Conservation (phyloP, 257 asterid species). For the Handroanthus guayacan region DNA sequence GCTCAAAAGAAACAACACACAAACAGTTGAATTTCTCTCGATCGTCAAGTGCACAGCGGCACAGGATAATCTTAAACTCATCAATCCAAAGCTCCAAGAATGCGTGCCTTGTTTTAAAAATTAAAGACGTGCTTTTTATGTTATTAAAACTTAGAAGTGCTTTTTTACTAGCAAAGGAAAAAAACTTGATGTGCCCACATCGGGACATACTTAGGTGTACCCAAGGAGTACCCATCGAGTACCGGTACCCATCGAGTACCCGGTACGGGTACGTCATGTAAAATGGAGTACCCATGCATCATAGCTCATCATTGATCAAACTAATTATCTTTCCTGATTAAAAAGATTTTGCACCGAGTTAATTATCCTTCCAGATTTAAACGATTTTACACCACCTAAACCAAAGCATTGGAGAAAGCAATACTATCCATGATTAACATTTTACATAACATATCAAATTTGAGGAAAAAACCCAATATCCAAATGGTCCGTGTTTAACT, state of each 20-base stretch:
- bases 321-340: slow-evolving; percentile 10
- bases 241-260: too few species aligned
- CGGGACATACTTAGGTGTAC: too few species aligned
- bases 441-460: slow-evolving; percentile 26
- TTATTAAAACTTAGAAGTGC: too few species aligned
- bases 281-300: too few species aligned
- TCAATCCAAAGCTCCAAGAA: too few species aligned
- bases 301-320: slow-evolving; percentile 11
- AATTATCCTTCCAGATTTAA: slow-evolving; percentile 21
- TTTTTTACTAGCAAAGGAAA: too few species aligned
- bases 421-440: not conserved
- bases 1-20: slow-evolving; percentile 3
- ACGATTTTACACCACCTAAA: slow-evolving; percentile 28
- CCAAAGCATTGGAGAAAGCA: slow-evolving; percentile 9
- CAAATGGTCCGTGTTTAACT: slow-evolving; percentile 12
- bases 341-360: slow-evolving; percentile 16
- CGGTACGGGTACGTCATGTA: too few species aligned
- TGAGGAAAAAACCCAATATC: not conserved
- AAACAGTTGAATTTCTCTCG: not conserved
- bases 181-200: too few species aligned
- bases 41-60: slow-evolving; percentile 2
- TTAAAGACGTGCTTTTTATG: too few species aligned
- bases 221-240: too few species aligned
- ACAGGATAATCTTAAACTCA: not conserved
- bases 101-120: too few species aligned